Base-by-base conservation (phyloP, 352 stramenopile genomes). In the Pythium dissotocum region DNA sequence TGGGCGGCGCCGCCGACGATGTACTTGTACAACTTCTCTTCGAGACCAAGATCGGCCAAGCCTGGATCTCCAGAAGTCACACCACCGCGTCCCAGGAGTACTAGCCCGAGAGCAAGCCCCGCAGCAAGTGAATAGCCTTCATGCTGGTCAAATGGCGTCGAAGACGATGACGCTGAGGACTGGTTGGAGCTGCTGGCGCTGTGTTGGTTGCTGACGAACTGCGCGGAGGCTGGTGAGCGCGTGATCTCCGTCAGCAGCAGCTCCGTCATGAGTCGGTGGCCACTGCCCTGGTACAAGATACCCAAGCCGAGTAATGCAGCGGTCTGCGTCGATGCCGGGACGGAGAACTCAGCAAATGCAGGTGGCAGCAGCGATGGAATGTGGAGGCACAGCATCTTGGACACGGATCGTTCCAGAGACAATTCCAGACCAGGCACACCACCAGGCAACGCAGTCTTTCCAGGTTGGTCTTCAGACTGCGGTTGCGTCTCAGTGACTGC, bases 301-400 rank as follows among this genome's bases (percentile, higher is more conserved):
- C 97, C 97, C 24, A 99, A 88, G 6, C 96, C 97, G 5, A 98
- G 75, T 40, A 99, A 75, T n/a, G 97, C 97, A 40, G 97, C 96
- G 13, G 93, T 93, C 71, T 99, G 97, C 24, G 97, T 98, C 9
- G 95, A 90, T 24, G 89, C 88, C 6, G 97, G 93, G 6, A 99
- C 93, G 59, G 98, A 98, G 76, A 99, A 98, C 26, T 98, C 91
- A 26, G 91, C 88, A 68, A 98, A 99, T 35, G 95, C 91, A 26
- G 93, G 79, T 16, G 96, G 97, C 4, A 99, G 86, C 26, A 99
- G 79, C 13, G 94, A 98, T 6, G 97, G 97, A 67, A 99, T 95
- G 76, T 99, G 97, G 30, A 99, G 83, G 74, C 95, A 99, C 2
- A 99, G 78, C 94, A 99, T 99, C 82, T 99, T 99, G 3, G 92